Percentiles rank a stretch among this genome's conserved stretches.
phyloP scores from a whole-genome alignment of 2,329 filamentous ascomycete genomes.

The Xylaria sp. region DNA sequence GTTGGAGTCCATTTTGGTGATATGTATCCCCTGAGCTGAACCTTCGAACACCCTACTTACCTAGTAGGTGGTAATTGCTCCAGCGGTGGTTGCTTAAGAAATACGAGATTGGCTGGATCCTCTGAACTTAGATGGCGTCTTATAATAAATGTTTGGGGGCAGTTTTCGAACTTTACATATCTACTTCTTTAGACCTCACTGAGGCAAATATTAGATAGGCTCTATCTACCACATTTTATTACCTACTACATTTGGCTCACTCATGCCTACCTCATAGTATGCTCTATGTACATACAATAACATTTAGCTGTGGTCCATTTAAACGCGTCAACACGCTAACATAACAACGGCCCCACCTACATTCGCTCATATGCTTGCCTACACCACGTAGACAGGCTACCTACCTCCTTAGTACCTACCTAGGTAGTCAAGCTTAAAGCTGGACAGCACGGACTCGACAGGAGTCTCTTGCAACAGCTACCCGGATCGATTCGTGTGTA shows the following conservation, averaged over 20 bases:
- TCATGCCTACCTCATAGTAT: background rate
- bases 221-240: background rate
- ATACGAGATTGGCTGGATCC: background rate
- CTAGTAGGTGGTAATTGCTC: background rate
- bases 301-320: background rate
- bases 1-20: slow-evolving; percentile 14
- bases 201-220: background rate
- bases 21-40: background rate
- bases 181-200: background rate
- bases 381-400: too few relatives aligned
- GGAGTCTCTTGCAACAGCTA: background rate
- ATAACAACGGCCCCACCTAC: background rate
- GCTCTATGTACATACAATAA: background rate
- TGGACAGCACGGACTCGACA: background rate
- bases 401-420: too few relatives aligned
- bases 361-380: background rate
- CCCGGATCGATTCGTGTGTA: too few relatives aligned
- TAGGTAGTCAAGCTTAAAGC: too few relatives aligned
- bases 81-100: background rate
- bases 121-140: background rate
- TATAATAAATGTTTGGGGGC: background rate
- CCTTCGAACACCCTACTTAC: background rate
- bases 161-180: background rate
- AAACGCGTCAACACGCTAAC: background rate
- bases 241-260: background rate